These are phyloP conservation scores for Monosporascus sp. DNA, from an alignment of 2,329 filamentous ascomycete genomes.

Conservation along the genomic window DNA sequence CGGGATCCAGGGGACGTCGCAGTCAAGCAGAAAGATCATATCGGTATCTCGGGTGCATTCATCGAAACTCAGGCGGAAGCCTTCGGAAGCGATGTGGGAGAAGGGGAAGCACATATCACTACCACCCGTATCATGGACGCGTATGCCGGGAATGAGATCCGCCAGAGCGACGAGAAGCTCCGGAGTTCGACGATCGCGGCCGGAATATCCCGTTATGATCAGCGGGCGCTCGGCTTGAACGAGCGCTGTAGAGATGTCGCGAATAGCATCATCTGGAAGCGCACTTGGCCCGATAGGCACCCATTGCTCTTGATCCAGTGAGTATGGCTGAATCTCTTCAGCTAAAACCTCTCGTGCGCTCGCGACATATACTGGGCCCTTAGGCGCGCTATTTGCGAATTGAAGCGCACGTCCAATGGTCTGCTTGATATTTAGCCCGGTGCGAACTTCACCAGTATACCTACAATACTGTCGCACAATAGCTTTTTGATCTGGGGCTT, in stretches of 20 bases:
- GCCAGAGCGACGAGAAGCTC: conserved; percentile 40
- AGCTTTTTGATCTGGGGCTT: conserved; percentile 69
- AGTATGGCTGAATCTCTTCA: conserved; percentile 42
- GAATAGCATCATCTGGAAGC: conserved; percentile 33
- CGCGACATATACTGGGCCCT: conserved; percentile 64
- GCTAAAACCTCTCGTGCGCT: conserved; percentile 67
- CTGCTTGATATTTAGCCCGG: conserved; percentile 69
- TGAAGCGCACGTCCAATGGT: conserved; percentile 67
- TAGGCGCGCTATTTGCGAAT: conserved; percentile 63
- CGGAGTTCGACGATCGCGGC: conserved; percentile 37
- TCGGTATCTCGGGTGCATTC: conserved; percentile 57
- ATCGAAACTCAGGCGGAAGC: conserved; percentile 54
- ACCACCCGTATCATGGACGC: conserved; percentile 47
- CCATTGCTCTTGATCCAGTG: conserved; percentile 18
- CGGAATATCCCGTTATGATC: conserved; percentile 45
- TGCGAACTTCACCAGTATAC: conserved; percentile 66
- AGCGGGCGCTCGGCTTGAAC: conserved; percentile 41
- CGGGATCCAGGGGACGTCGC: conserved; percentile 66
- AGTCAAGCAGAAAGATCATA: conserved; percentile 61
- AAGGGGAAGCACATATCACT: conserved; percentile 41
- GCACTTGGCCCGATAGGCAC: conserved; percentile 17
- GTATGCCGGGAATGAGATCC: conserved; percentile 40
- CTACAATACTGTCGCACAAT: conserved; percentile 70
- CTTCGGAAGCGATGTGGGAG: conserved; percentile 34
- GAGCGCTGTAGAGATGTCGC: conserved; percentile 36